Percentiles rank a stretch among this genome's conserved stretches.
Conservation (phyloP, 768 basidiomycete genomes). For the Mycena chlorophos region DNA sequence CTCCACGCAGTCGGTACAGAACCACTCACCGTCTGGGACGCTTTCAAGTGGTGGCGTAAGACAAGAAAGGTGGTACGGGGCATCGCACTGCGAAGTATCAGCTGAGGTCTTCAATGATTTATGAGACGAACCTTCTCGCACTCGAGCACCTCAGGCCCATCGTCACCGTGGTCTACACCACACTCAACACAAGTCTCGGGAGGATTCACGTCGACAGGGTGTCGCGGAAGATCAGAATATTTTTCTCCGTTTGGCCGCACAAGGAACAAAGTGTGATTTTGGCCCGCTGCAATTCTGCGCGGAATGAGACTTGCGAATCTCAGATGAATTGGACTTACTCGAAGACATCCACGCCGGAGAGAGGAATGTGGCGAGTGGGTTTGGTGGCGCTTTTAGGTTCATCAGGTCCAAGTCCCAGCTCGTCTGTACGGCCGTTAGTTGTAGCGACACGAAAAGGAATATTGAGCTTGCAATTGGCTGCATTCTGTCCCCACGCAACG, state of each 20-base stretch:
- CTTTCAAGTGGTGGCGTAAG: conserved; percentile 72
- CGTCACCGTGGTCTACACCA: conserved; percentile 65
- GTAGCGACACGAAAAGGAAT: not conserved
- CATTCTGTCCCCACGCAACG: conserved; percentile 83
- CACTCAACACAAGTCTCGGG: conserved; percentile 75
- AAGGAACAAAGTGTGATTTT: conserved; percentile 84
- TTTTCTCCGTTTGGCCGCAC: conserved; percentile 67
- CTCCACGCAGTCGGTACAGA: conserved; percentile 73
- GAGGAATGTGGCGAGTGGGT: conserved; percentile 66
- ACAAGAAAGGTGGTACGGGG: conserved; percentile 83
- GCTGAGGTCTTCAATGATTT: not conserved
- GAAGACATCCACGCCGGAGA: conserved; percentile 79
- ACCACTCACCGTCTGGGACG: conserved; percentile 91
- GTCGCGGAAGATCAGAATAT: conserved; percentile 75
- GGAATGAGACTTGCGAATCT: not conserved
- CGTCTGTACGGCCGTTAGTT: conserved; percentile 42
- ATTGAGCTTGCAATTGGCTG: conserved; percentile 62
- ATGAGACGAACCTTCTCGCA: conserved; percentile 78
- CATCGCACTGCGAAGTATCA: conserved; percentile 70
- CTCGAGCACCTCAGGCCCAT: conserved; percentile 67
- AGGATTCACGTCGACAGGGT: conserved; percentile 71
- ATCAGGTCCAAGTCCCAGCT: conserved; percentile 78
- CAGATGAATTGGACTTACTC: conserved; percentile 44
- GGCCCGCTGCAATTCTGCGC: conserved; percentile 76
- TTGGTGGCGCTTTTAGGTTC: conserved; percentile 88